Conservation (phyloP, 768 basidiomycete species). For the Termitomyces sp. region DNA sequence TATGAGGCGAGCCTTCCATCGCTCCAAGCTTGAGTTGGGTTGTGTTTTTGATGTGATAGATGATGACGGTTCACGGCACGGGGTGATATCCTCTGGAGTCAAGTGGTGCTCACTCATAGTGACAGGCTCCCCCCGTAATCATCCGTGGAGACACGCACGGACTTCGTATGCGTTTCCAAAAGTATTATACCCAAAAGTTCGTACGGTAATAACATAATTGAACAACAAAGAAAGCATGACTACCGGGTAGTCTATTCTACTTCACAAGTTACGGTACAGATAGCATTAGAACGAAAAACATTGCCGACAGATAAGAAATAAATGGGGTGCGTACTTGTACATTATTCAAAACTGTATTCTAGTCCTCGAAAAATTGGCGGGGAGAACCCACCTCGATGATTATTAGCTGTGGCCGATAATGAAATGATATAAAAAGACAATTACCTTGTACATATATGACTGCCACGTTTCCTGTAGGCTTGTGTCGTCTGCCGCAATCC, state of each 20-base stretch:
- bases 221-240: not conserved
- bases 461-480: constrained; percentile 69
- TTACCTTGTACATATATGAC: constrained; percentile 59
- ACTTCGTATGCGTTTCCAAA: no score
- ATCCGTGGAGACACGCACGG: no score
- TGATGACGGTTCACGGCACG: no score
- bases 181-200: no score
- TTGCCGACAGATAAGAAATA: not conserved
- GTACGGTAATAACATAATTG: not conserved
- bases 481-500: constrained; percentile 51
- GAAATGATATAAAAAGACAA: constrained; percentile 3
- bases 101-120: no score
- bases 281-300: not conserved
- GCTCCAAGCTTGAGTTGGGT: no score
- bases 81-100: no score
- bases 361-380: constrained; percentile 15
- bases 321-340: not conserved
- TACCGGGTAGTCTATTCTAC: not conserved
- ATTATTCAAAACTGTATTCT: not conserved
- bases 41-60: no score
- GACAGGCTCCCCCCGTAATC: no score
- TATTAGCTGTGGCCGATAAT: not conserved
- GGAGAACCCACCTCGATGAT: constrained; percentile 12
- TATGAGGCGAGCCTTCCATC: no score
- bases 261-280: not conserved